Conservation (phyloP, 768 basidiomycete genomes). For the Auriscalpium vulgare region DNA sequence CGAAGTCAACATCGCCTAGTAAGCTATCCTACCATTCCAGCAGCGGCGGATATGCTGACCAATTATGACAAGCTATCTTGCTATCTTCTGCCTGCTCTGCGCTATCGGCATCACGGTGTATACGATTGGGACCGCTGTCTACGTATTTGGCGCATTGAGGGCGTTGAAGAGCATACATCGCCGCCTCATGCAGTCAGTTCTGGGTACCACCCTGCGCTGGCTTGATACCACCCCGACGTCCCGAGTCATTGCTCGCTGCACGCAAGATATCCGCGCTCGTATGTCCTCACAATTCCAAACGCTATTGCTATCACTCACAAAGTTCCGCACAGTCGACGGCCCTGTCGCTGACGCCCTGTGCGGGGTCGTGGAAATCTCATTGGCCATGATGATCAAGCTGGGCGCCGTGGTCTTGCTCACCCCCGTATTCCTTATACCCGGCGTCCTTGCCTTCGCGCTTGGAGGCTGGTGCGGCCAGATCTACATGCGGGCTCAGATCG, state of each 20-base stretch:
- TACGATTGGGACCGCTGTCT: conserved; percentile 25
- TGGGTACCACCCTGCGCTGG: conserved; percentile 53
- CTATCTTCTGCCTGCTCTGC: conserved; percentile 32
- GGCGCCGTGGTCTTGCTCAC: conserved; percentile 17
- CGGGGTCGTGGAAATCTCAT: conserved; percentile 23
- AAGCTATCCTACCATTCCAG: background rate
- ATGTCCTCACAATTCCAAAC: background rate
- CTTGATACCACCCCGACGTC: conserved; percentile 43
- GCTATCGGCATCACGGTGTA: conserved; percentile 25
- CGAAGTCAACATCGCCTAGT: conserved; percentile 29
- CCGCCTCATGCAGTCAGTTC: conserved; percentile 41
- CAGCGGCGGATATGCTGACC: background rate
- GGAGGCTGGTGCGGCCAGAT: conserved; percentile 38
- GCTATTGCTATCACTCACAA: background rate
- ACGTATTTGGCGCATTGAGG: conserved; percentile 39
- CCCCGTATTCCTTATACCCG: conserved; percentile 33
- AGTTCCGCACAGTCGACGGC: conserved; percentile 25
- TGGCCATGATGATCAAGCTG: conserved; percentile 29
- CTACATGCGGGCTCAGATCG: conserved; percentile 48
- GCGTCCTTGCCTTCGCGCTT: conserved; percentile 26
- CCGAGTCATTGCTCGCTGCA: conserved; percentile 60
- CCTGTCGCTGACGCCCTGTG: conserved; percentile 21
- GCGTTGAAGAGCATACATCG: conserved; percentile 50
- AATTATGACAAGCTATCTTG: conserved; percentile 35
- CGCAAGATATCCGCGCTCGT: conserved; percentile 48